phyloP scores from a whole-genome alignment of 2,329 filamentous ascomycete species.

The Myriosclerotinia curreyana region DNA sequence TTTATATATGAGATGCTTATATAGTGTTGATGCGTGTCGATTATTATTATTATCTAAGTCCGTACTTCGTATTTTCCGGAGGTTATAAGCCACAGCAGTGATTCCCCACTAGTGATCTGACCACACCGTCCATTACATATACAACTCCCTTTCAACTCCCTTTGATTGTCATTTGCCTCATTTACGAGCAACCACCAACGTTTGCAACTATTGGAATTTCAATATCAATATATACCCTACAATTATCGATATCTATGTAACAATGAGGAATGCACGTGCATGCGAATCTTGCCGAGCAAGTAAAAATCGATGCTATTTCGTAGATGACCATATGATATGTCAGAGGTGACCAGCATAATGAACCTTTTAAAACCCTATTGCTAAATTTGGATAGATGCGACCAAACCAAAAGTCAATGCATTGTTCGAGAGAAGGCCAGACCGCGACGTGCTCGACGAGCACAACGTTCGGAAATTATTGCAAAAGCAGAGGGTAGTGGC shows the following conservation, averaged over 20 bases:
- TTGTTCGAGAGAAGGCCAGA: constrained; percentile 36
- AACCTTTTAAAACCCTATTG: not conserved
- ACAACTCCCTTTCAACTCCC: no score
- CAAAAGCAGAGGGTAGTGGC: not conserved
- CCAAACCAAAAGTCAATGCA: constrained; percentile 30
- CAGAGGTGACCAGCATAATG: constrained; percentile 21
- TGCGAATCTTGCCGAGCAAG: constrained; percentile 37
- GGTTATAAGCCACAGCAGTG: not conserved
- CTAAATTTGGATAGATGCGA: constrained; percentile 29
- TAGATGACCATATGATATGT: constrained; percentile 28
- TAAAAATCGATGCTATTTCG: constrained; percentile 36
- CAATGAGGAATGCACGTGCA: constrained; percentile 36
- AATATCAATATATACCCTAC: constrained; percentile 8
- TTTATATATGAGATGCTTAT: not conserved
- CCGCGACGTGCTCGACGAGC: constrained; percentile 31
- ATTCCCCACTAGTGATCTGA: constrained; percentile 7
- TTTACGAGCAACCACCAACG: not conserved
- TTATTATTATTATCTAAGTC: not conserved
- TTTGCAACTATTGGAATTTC: not conserved
- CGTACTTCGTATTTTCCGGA: constrained; percentile 17
- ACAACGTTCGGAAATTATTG: constrained; percentile 6
- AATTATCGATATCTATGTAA: not conserved
- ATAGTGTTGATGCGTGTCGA: not conserved
- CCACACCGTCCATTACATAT: no score
- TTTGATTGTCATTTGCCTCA: constrained; percentile 3